These are phyloP conservation scores for Mortierella sp. DNA, from an alignment of 371 early-diverging fungal species.

Conservation along the genomic window DNA sequence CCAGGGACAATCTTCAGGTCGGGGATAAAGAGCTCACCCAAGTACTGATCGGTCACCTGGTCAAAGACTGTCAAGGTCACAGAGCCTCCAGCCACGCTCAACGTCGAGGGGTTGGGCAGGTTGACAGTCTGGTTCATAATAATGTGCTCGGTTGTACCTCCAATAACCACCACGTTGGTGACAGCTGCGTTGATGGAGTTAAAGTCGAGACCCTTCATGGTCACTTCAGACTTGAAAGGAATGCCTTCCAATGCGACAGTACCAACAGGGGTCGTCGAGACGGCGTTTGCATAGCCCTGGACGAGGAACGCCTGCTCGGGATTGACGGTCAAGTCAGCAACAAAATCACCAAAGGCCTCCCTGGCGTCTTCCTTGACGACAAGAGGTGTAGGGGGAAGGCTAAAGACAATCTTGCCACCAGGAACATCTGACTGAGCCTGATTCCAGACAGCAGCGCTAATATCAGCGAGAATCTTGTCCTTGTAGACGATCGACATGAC, in stretches of 20 bases:
- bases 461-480: constrained; percentile 55
- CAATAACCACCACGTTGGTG: constrained; percentile 58
- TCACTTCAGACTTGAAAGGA: constrained; percentile 61
- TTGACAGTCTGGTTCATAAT: constrained; percentile 56
- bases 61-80: constrained; percentile 57
- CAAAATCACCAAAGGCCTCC: constrained; percentile 57
- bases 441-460: constrained; percentile 54
- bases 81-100: constrained; percentile 62
- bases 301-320: constrained; percentile 56
- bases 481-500: constrained; percentile 49
- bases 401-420: constrained; percentile 58
- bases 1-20: constrained; percentile 60
- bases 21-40: constrained; percentile 61
- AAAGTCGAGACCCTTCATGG: constrained; percentile 63
- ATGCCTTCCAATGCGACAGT: constrained; percentile 57
- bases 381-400: constrained; percentile 56
- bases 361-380: constrained; percentile 54
- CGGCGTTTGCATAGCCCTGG: constrained; percentile 57
- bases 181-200: constrained; percentile 60
- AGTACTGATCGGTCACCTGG: constrained; percentile 46
- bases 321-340: constrained; percentile 58
- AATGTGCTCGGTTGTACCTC: constrained; percentile 57
- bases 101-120: constrained; percentile 62
- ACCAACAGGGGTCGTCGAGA: constrained; percentile 62
- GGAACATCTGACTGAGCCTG: constrained; percentile 56